Conservation (phyloP, 768 basidiomycete genomes). For the Termitomyces sp. region DNA sequence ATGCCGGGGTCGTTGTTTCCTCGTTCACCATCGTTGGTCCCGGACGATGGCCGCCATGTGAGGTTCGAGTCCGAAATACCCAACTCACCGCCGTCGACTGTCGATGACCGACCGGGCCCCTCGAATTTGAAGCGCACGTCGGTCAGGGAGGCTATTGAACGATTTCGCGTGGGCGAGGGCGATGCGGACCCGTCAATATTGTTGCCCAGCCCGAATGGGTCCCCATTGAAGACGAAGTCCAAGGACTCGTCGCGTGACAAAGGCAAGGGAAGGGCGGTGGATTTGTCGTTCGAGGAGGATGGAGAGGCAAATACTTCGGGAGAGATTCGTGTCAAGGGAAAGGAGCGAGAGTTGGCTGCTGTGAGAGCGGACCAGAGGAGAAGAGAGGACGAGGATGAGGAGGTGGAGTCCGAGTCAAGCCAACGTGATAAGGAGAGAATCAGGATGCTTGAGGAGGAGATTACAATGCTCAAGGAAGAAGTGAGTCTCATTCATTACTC, state of each 20-base stretch:
- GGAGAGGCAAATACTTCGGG: conserved; percentile 36
- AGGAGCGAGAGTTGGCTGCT: conserved; percentile 59
- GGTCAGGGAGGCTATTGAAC: conserved; percentile 46
- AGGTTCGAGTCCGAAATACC: conserved; percentile 29
- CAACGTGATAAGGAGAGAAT: conserved; percentile 61
- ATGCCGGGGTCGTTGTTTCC: conserved; percentile 83
- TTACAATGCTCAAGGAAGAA: conserved; percentile 55
- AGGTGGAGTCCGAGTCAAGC: conserved; percentile 31
- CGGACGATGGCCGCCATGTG: conserved; percentile 36
- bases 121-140: conserved; percentile 30
- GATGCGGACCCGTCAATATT: conserved; percentile 52
- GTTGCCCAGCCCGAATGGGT: conserved; percentile 39
- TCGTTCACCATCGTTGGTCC: conserved; percentile 64
- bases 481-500: conserved; percentile 23
- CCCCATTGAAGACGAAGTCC: conserved; percentile 22
- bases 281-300: conserved; percentile 15
- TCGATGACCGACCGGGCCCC: conserved; percentile 12
- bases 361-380: conserved; percentile 49
- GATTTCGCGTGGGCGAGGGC: conserved; percentile 41
- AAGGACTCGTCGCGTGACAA: conserved; percentile 24
- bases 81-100: conserved; percentile 6
- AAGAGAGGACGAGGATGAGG: conserved; percentile 33
- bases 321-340: conserved; percentile 49
- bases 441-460: conserved; percentile 61
- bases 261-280: conserved; percentile 42